These are phyloP conservation scores for Exserohilum turcica DNA, from an alignment of 2,329 filamentous ascomycete genomes.

Conservation along the genomic window DNA sequence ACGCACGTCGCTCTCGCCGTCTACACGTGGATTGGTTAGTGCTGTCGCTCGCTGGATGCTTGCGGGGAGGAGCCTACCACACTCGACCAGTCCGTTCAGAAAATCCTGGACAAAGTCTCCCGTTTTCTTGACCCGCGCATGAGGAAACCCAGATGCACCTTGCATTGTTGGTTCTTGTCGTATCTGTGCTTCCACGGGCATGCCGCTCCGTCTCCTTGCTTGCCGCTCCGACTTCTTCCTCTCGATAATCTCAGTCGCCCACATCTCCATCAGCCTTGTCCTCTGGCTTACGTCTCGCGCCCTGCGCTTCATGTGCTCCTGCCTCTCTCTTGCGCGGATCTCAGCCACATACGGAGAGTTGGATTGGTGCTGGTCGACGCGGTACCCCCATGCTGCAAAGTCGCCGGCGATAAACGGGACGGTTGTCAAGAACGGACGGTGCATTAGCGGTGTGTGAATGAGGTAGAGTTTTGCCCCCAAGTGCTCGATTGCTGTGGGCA, in stretches of 20 bases:
- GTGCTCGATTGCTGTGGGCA: background rate
- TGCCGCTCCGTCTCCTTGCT: background rate
- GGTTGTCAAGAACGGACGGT: conserved; percentile 19
- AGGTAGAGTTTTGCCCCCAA: conserved; percentile 14
- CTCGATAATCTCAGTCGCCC: conserved; percentile 19
- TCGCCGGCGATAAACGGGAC: conserved; percentile 24
- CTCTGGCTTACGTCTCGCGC: conserved; percentile 10
- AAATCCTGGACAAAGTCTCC: conserved; percentile 19
- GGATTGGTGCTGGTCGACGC: conserved; percentile 16
- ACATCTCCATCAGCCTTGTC: conserved; percentile 23
- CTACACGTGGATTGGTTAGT: background rate
- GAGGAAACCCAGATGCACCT: background rate
- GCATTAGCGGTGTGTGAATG: conserved; percentile 9
- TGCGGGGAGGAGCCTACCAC: conserved; percentile 2
- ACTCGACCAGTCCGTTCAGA: conserved; percentile 10
- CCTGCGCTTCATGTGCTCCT: conserved; percentile 5
- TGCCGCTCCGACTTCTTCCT: conserved; percentile 9
- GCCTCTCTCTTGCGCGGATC: conserved; percentile 15
- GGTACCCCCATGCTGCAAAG: conserved; percentile 22
- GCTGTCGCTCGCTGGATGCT: background rate
- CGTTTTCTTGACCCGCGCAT: conserved; percentile 3
- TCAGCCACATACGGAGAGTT: conserved; percentile 20
- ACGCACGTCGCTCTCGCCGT: background rate
- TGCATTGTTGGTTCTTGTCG: background rate
- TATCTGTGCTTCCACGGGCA: background rate